Conservation (phyloP, 1,284 basidiomycete species). For the Prillingera fragicola region DNA sequence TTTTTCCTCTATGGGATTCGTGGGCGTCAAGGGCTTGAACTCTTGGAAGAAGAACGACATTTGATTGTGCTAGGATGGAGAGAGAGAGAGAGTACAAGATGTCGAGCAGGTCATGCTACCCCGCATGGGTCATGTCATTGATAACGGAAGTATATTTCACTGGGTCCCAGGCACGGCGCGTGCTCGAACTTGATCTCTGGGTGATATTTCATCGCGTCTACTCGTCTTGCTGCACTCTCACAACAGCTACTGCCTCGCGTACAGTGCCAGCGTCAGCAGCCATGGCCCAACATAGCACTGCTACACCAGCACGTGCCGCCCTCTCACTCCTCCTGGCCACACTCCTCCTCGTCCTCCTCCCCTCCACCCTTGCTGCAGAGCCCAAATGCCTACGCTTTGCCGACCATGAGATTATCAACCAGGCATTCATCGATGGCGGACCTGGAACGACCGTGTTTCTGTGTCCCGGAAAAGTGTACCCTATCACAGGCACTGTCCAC, state of each 20-base stretch:
- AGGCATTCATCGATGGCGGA: slow-evolving; percentile 44
- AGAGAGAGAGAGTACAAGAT: too few species aligned
- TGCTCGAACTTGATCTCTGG: neutral
- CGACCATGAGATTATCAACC: slow-evolving; percentile 40
- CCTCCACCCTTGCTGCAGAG: slow-evolving; percentile 16
- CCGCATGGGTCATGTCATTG: too few species aligned
- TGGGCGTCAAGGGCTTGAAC: too few species aligned
- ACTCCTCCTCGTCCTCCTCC: slow-evolving; percentile 10
- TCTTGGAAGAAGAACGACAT: too few species aligned
- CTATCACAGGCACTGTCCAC: slow-evolving; percentile 46
- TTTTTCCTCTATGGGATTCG: too few species aligned
- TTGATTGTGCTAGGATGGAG: too few species aligned
- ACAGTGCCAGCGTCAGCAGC: neutral
- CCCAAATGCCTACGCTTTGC: slow-evolving; percentile 35
- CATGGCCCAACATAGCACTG: neutral
- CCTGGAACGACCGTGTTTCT: slow-evolving; percentile 49
- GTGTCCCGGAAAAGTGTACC: slow-evolving; percentile 48
- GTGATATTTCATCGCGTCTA: neutral
- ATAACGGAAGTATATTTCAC: too few species aligned
- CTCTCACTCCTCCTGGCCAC: slow-evolving; percentile 11
- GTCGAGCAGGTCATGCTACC: too few species aligned
- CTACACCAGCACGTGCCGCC: neutral
- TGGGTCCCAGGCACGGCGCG: neutral
- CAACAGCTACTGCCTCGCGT: neutral
- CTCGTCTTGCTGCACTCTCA: too few species aligned